Evolutionary conservation across 176 grass and related monocot genomes (phyloP), one percentile per base, ranked within the genome.

Genomic region (Leersia perrieri): DNA sequence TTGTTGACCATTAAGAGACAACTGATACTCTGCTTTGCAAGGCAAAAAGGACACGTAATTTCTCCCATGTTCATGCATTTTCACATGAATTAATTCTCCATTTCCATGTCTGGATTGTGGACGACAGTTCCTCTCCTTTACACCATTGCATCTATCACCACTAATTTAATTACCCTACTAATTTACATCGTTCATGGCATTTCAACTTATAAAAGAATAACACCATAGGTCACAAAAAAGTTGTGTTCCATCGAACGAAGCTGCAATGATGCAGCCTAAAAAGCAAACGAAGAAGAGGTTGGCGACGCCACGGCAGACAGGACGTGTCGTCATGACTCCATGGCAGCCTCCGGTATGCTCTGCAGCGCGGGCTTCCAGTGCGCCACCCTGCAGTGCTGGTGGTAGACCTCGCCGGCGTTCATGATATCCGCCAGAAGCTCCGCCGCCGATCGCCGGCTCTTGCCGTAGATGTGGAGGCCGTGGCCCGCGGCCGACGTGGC

Each of bases 281-380:
- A 27, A 33, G 30, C 22, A 36, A 63, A 63, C 27, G 58, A 63
- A 23, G n/a, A n/a, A n/a, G n/a, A n/a, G n/a, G 34, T 27, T 14
- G 32, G 31, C 9, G 53, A 36, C 51, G 12, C n/a, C 44, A 28
- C 8, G n/a, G 60, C 3, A 7, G n/a, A 41, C 3, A 7, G 26
- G 16, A 11, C 63, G 30, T 18, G 27, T 33, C 18, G 34, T 82
- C 78, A 86, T 0, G 88, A 63, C 74, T 94, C 89, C 7, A 77
- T 70, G 6, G 74, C 71, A 6, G 70, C 79, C 79, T 94, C 89
- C 36, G 92, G 92, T 33, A 94, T 94, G 84, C 89, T 94, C 44
- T 84, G 86, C 55, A 94, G 79, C 0, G 60, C 45, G 66, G 86
- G 92, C 57, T 66, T 84, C 92, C 92, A 91, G 9, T 89, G 86